Evolutionary conservation across 768 basidiomycete genomes (phyloP).

Genomic region (Rhizopogon rudus): DNA sequence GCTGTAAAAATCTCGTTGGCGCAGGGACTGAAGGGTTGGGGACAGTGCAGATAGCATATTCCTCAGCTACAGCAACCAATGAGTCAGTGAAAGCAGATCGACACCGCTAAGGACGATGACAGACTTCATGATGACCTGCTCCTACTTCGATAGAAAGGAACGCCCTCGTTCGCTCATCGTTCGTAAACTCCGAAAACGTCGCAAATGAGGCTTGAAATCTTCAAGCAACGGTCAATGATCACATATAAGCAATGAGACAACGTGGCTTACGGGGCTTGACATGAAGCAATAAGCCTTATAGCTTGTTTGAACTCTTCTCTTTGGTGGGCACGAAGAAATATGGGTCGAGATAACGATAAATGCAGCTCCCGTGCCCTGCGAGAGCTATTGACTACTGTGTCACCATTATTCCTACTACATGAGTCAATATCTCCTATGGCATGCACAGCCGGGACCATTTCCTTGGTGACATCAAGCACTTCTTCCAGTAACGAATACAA

Average conservation of each 20-base stretch:
- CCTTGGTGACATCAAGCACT: slow-evolving; percentile 39
- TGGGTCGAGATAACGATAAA: slow-evolving; percentile 80
- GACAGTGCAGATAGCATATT: slow-evolving; percentile 50
- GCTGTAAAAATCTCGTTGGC: slow-evolving; percentile 76
- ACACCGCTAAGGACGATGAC: slow-evolving; percentile 7
- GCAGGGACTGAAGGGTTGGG: slow-evolving; percentile 52
- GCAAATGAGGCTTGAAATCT: slow-evolving; percentile 78
- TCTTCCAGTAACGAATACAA: slow-evolving; percentile 44
- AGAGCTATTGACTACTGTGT: slow-evolving; percentile 3
- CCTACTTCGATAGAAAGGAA: slow-evolving; percentile 83
- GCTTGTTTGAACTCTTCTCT: slow-evolving; percentile 64
- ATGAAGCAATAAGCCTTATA: slow-evolving; percentile 48
- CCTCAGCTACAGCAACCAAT: slow-evolving; percentile 44
- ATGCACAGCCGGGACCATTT: slow-evolving; percentile 42
- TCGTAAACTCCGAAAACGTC: slow-evolving; percentile 61
- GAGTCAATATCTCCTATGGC: slow-evolving; percentile 29
- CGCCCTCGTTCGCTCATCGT: slow-evolving; percentile 76
- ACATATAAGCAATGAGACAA: slow-evolving; percentile 1
- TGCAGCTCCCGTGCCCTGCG: slow-evolving; percentile 51
- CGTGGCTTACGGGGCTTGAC: slow-evolving; percentile 38
- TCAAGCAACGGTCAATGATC: slow-evolving; percentile 5
- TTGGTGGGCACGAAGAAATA: slow-evolving; percentile 77
- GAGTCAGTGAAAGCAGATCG: slow-evolving; percentile 1
- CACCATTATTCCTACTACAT: slow-evolving; percentile 1
- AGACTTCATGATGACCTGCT: slow-evolving; percentile 76